Evolutionary conservation across 2,329 filamentous ascomycete genomes (phyloP), one percentile per base, ranked within the genome.

Genomic region (Acarospora socialis): DNA sequence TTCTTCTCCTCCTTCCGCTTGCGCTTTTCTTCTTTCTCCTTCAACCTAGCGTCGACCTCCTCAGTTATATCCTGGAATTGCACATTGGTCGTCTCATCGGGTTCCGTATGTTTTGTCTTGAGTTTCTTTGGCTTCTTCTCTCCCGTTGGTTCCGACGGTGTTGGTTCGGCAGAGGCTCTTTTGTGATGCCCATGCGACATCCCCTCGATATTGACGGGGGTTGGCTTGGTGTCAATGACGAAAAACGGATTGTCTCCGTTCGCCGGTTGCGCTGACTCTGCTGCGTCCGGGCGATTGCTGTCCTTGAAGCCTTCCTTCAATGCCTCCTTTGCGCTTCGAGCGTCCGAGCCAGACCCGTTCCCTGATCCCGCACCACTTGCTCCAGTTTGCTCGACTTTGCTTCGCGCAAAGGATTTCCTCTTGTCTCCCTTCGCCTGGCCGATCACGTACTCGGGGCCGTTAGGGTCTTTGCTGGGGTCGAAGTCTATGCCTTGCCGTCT

Each of bases 51-150:
- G 32, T 60, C 57, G 0, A 65, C 61, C 28, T 61, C 59, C 7
- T 49, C 54, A 3, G 58, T 59, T 28, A 62, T 62, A 36, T 62
- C 59, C 32, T 62, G 58, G 15, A 51, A 54, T 22, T 56, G 53
- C 10, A 51, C 35, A 8, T 32, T 30, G 7, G 30, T 25, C n/a
- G 33, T 8, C 9, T 24, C 12, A 19, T 32, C 26, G n/a, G 9
- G 17, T 9, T 39, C 30, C 2, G 33, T 31, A 14, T 32, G 34
- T 13, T 27, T 36, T 10, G 31, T 12, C 25, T 36, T 36, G 3
- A 32, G 16, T 21, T 41, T 40, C 9, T 46, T 43, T 8, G 28
- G 20, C 35, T 21, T 44, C 37, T 13, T 45, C 34, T 16, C 17
- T 24, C 37, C 36, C 7, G 21, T 16, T 15, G 37, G 19, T 14